phyloP scores from a whole-genome alignment of 805 yeast species.

The Metschnikowia henanensis region DNA sequence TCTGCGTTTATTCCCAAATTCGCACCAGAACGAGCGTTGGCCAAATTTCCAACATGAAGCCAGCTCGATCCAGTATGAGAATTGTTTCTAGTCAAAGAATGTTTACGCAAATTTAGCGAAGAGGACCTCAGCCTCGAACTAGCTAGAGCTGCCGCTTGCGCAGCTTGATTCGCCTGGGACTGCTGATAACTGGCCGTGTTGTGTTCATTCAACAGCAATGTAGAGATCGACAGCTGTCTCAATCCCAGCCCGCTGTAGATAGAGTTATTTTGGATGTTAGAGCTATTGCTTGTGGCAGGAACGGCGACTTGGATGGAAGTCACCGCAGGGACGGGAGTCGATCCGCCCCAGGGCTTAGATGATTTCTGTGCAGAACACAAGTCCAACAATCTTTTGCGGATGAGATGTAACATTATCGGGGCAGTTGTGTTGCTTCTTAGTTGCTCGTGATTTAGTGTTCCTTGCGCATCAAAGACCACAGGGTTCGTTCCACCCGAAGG shows the following conservation, averaged over 20 bases:
- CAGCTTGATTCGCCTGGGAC: conserved; percentile 11
- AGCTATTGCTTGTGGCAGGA: conserved; percentile 3
- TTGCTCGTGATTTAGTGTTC: conserved; percentile 32
- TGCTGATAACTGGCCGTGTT: conserved; percentile 34
- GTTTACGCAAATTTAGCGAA: conserved; percentile 40
- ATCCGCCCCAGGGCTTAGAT: conserved; percentile 8
- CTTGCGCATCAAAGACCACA: conserved; percentile 31
- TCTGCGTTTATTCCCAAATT: conserved; percentile 21
- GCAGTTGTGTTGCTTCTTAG: conserved; percentile 32
- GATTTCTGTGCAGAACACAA: conserved; percentile 30
- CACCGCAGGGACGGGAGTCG: conserved; percentile 7
- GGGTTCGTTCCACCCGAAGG: conserved; percentile 19
- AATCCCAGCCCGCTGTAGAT: conserved; percentile 22
- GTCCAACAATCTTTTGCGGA: conserved; percentile 41
- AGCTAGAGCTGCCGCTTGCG: conserved; percentile 15
- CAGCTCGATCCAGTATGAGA: conserved; percentile 36
- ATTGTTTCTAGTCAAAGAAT: conserved; percentile 44
- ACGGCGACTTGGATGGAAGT: conserved; percentile 16
- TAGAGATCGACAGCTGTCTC: conserved; percentile 41
- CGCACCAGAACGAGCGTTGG: conserved; percentile 28
- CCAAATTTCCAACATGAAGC: conserved; percentile 46
- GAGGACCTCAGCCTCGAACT: conserved; percentile 35
- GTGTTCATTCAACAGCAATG: conserved; percentile 40
- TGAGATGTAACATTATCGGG: conserved; percentile 41
- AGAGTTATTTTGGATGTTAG: conserved; percentile 3